Conservation (phyloP, 129 eudicot species). For the Flaveria linearis region DNA sequence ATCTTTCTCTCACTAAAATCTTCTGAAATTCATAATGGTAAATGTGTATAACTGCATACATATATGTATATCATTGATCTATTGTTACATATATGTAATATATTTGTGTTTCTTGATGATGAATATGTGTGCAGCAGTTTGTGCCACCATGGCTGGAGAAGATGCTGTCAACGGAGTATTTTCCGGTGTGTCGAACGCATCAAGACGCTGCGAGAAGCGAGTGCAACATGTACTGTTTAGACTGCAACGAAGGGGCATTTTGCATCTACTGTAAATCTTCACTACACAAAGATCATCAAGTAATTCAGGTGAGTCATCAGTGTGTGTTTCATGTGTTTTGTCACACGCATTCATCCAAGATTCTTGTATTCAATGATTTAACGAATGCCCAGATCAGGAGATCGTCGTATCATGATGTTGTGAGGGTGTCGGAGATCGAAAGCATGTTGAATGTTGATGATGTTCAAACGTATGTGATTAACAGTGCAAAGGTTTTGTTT, state of each 20-base stretch:
- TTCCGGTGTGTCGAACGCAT: slow-evolving; percentile 70
- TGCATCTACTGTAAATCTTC: slow-evolving; percentile 95
- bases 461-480: slow-evolving; percentile 90
- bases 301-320: slow-evolving; percentile 60
- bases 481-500: slow-evolving; percentile 92
- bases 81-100: not conserved
- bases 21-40: slow-evolving; percentile 32
- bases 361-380: not conserved
- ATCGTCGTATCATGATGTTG: slow-evolving; percentile 96
- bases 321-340: slow-evolving; percentile 6
- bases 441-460: slow-evolving; percentile 73
- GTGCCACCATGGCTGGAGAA: slow-evolving; percentile 94
- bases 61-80: not conserved
- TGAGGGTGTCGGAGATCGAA: slow-evolving; percentile 88
- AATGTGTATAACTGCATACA: not conserved
- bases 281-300: slow-evolving; percentile 87
- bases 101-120: not conserved
- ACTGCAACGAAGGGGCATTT: slow-evolving; percentile 76
- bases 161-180: slow-evolving; percentile 58
- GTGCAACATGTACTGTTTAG: slow-evolving; percentile 90
- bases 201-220: slow-evolving; percentile 85
- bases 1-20: slow-evolving; percentile 21
- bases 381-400: slow-evolving; percentile 62
- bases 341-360: not conserved
- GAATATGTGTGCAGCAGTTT: slow-evolving; percentile 33